These are phyloP conservation scores for Aureobasidium sp. DNA, from an alignment of 2,329 filamentous ascomycete genomes.

Conservation along the genomic window DNA sequence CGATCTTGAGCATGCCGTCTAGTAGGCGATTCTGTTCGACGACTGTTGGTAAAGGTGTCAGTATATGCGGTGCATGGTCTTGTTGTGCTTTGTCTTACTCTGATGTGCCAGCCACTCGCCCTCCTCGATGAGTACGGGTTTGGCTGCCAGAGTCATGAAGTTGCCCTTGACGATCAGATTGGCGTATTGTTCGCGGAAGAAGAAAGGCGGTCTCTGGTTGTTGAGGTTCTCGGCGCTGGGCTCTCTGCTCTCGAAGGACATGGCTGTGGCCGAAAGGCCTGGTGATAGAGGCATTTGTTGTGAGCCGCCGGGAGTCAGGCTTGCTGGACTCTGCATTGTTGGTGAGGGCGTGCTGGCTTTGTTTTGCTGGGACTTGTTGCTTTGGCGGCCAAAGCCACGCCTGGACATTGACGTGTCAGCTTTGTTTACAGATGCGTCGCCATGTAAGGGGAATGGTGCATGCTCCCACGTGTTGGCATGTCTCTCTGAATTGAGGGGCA, in stretches of 20 bases:
- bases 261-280: slow-evolving; percentile 48
- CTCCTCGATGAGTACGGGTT: slow-evolving; percentile 86
- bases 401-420: slow-evolving; percentile 17
- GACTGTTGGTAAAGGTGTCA: slow-evolving; percentile 45
- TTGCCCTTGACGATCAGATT: slow-evolving; percentile 93
- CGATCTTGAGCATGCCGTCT: slow-evolving; percentile 79
- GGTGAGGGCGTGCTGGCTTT: slow-evolving; percentile 26
- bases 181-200: slow-evolving; percentile 66
- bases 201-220: slow-evolving; percentile 62
- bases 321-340: slow-evolving; percentile 25
- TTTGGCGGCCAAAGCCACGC: slow-evolving; percentile 26
- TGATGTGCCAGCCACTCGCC: slow-evolving; percentile 96
- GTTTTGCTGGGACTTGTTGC: slow-evolving; percentile 23
- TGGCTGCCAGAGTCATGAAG: slow-evolving; percentile 89
- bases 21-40: slow-evolving; percentile 88
- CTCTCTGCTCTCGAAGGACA: slow-evolving; percentile 56
- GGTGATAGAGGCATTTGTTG: slow-evolving; percentile 22
- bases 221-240: slow-evolving; percentile 27
- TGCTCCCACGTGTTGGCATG: not conserved
- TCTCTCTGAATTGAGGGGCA: not conserved
- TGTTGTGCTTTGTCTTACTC: slow-evolving; percentile 45
- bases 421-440: not conserved
- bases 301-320: slow-evolving; percentile 18
- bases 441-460: not conserved
- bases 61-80: not conserved